Percentiles rank a stretch among this genome's conserved stretches.
phyloP scores from a whole-genome alignment of 495 filamentous ascomycete genomes.

The Daldinia grandis region DNA sequence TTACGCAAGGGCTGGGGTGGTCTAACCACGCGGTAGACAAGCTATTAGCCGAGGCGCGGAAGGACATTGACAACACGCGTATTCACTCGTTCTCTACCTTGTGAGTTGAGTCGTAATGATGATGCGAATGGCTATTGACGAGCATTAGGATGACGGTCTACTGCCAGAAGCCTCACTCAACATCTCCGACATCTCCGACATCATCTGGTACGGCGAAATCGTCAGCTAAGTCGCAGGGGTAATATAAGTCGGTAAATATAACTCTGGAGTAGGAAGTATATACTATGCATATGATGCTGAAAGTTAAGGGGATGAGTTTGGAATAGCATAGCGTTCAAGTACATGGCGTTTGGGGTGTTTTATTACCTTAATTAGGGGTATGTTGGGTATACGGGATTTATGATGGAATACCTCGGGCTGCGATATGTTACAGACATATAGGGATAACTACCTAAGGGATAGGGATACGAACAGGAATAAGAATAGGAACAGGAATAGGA shows the following conservation, averaged over 20 bases:
- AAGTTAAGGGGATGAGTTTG: neutral
- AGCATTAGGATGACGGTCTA: neutral
- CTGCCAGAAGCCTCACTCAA: neutral
- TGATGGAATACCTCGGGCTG: neutral
- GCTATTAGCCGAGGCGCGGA: conserved; percentile 42
- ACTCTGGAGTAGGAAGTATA: neutral
- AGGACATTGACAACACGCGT: conserved; percentile 43
- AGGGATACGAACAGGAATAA: too few species aligned
- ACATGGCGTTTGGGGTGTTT: neutral
- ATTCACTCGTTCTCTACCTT: conserved; percentile 45
- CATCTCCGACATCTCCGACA: neutral
- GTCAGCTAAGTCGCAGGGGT: neutral
- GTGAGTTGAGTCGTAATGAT: conserved; percentile 13
- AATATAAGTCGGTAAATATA: neutral
- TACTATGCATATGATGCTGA: neutral
- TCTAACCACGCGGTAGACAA: conserved; percentile 43
- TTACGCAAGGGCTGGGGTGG: conserved; percentile 48
- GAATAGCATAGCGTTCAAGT: neutral
- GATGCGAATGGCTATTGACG: neutral
- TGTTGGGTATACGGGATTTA: neutral
- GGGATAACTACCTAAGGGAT: neutral
- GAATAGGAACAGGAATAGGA: too few species aligned
- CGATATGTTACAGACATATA: neutral
- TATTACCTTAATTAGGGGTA: neutral
- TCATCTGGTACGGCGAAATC: neutral